These are phyloP conservation scores for Pilasporangium apinafurcum DNA, from an alignment of 352 stramenopile species.

Conservation along the genomic window DNA sequence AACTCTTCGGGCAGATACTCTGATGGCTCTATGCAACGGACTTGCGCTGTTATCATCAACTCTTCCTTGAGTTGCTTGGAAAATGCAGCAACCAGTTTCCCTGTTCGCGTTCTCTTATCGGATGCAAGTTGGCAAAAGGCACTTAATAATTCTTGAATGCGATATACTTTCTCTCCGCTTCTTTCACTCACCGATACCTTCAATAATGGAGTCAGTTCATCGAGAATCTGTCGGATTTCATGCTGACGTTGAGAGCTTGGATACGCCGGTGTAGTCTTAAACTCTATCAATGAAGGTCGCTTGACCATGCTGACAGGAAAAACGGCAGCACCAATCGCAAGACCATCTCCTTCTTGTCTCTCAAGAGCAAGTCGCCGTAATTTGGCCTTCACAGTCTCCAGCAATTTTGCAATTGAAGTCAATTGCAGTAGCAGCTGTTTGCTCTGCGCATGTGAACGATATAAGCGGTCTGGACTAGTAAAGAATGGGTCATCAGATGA, in stretches of 20 bases:
- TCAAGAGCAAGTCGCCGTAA: not conserved
- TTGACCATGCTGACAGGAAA: not conserved
- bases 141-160: not conserved
- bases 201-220: not conserved
- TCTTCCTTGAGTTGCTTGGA: constrained; percentile 1
- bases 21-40: no score
- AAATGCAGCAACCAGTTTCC: constrained; percentile 2
- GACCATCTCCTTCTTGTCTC: not conserved
- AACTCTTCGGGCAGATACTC: no score
- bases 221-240: not conserved
- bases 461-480: constrained; percentile 1
- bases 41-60: no score
- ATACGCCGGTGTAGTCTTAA: not conserved
- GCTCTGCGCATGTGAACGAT: not conserved
- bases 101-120: constrained; percentile 2
- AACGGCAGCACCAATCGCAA: not conserved
- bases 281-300: not conserved
- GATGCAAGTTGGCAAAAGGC: constrained; percentile 1
- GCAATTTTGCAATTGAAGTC: not conserved
- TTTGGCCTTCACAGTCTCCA: not conserved
- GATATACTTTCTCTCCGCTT: not conserved
- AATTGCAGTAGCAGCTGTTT: constrained; percentile 4
- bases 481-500: constrained; percentile 5
- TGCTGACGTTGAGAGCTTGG: not conserved
- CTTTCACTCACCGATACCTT: not conserved